Base-by-base conservation (phyloP, 306 rosid genomes). In the Vigna trinervia region DNA sequence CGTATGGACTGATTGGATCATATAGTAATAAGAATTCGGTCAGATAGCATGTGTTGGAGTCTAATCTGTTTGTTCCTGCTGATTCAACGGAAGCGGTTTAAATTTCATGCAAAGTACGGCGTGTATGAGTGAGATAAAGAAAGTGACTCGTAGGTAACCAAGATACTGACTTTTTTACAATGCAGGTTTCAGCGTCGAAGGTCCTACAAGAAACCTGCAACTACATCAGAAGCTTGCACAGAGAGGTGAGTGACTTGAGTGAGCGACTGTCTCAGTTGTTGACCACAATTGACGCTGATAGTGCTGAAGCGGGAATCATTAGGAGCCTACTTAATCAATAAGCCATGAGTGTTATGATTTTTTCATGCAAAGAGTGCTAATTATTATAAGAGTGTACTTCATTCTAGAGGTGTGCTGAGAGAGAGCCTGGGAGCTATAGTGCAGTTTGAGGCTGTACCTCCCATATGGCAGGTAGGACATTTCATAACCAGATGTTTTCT, bases 171-270 rank as follows among this genome's bases (percentile, higher is more conserved):
- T 54, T 54, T 28, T 56, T 67, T 11, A 2, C 22, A 51, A 61
- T 77, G 85, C 84, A 95, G 98, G 98, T 89, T 71, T 85, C 98
- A 68, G 98, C 98, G 12, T 88, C 98, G 0, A 95, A 92, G 96
- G 97, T 95, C 82, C 97, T 95, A 83, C 97, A 95, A 82, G 98
- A 95, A 82, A 95, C 98, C 66, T 95, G 98, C 91, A 92, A 91
- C 86, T 92, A 92, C 86, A 95, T 95, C 57, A 88, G 89, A 85
- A 88, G 80, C 85, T 88, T 95, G 74, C 95, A 92, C 87, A 85
- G 85, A 78, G 98, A 95, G 46, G 96, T 95, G 53, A 93, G 90
- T 77, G 98, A 89, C 69, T 83, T 95, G 45, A 95, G 98, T 67
- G 86, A 92, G 80, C 80, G 98, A 26, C 84, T 95, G 60, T 86